Evolutionary conservation across 768 basidiomycete species (phyloP).

Genomic region (Mycena vulgaris): DNA sequence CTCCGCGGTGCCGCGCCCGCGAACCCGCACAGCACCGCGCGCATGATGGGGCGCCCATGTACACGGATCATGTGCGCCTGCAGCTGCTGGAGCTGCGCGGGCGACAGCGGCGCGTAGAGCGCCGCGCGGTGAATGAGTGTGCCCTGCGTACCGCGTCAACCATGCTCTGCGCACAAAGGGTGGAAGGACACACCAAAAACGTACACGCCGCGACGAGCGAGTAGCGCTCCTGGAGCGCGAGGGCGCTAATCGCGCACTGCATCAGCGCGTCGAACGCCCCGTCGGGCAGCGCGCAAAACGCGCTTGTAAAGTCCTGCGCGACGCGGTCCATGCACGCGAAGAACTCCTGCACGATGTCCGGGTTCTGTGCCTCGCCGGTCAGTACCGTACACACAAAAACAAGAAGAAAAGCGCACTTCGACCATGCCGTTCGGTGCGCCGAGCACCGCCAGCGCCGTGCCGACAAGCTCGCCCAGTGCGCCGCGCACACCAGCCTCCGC

Average conservation of each 20-base stretch:
- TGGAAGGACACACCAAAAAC: conserved; percentile 80
- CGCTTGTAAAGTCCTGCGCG: conserved; percentile 72
- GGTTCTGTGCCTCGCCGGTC: conserved; percentile 69
- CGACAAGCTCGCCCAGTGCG: conserved; percentile 71
- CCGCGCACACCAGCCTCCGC: conserved; percentile 70
- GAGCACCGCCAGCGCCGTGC: conserved; percentile 69
- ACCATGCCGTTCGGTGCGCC: conserved; percentile 77
- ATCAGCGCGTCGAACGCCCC: conserved; percentile 78
- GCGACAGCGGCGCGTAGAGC: conserved; percentile 71
- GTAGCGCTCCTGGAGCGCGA: conserved; percentile 87
- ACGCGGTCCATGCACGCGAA: conserved; percentile 82
- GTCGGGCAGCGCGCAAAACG: conserved; percentile 75
- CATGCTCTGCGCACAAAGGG: neutral
- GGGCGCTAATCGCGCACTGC: conserved; percentile 75
- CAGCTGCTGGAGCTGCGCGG: conserved; percentile 59
- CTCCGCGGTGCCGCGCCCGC: conserved; percentile 90
- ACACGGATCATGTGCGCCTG: conserved; percentile 64
- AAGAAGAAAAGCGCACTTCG: conserved; percentile 60
- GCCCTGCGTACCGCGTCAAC: conserved; percentile 55
- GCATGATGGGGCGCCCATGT: conserved; percentile 79
- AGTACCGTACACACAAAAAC: neutral
- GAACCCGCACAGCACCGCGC: conserved; percentile 83
- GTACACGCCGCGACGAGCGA: conserved; percentile 86
- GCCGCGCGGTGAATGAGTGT: conserved; percentile 79
- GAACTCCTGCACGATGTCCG: conserved; percentile 92